These are phyloP conservation scores for Aethionema arabicum DNA, from an alignment of 345 rosid genomes.

Conservation along the genomic window DNA sequence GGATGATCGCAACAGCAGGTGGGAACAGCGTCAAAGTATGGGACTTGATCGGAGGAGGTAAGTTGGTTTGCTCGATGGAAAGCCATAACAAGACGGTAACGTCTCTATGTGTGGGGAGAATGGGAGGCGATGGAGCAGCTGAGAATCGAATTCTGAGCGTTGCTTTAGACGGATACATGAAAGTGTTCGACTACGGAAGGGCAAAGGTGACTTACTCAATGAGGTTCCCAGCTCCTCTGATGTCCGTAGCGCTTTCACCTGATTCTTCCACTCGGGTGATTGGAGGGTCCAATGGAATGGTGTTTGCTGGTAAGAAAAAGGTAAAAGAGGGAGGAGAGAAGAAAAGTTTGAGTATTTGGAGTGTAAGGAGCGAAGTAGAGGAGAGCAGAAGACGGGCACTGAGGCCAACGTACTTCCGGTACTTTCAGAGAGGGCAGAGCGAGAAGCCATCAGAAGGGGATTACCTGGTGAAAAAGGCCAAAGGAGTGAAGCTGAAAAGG, in stretches of 20 bases:
- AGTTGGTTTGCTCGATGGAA: slow-evolving; percentile 76
- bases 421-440: slow-evolving; percentile 78
- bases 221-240: slow-evolving; percentile 86
- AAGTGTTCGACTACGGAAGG: slow-evolving; percentile 76
- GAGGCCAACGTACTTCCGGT: slow-evolving; percentile 64
- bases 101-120: slow-evolving; percentile 57
- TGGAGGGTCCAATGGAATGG: slow-evolving; percentile 71
- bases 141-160: slow-evolving; percentile 74
- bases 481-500: slow-evolving; percentile 71
- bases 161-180: slow-evolving; percentile 89
- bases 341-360: slow-evolving; percentile 35
- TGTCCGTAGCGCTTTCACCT: slow-evolving; percentile 66
- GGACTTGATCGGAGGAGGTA: slow-evolving; percentile 91
- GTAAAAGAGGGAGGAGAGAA: slow-evolving; percentile 48
- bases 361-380: slow-evolving; percentile 43
- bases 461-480: slow-evolving; percentile 59
- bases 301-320: slow-evolving; percentile 76
- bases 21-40: slow-evolving; percentile 78
- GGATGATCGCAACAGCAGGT: slow-evolving; percentile 82
- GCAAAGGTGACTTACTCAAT: slow-evolving; percentile 80
- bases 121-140: slow-evolving; percentile 43
- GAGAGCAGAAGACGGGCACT: slow-evolving; percentile 48
- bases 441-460: slow-evolving; percentile 75
- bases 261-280: slow-evolving; percentile 59
- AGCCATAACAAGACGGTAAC: slow-evolving; percentile 96